These are phyloP conservation scores for Hippophae rhamnoides DNA, from an alignment of 306 rosid species.

Conservation along the genomic window DNA sequence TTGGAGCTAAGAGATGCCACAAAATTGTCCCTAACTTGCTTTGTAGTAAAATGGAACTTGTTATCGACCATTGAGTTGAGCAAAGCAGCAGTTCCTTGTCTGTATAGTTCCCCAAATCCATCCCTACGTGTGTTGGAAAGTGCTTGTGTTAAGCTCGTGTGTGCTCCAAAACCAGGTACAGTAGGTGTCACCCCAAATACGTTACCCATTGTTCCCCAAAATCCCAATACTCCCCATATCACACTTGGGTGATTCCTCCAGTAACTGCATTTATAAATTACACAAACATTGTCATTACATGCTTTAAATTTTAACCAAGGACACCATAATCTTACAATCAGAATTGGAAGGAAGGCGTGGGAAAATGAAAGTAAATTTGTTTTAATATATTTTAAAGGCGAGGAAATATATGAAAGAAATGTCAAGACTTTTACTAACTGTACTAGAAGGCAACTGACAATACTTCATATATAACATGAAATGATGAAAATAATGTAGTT, in stretches of 20 bases:
- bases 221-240: conserved; percentile 79
- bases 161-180: conserved; percentile 50
- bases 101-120: conserved; percentile 60
- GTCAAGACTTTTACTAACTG: too few species aligned
- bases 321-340: too few species aligned
- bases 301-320: too few species aligned
- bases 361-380: too few species aligned
- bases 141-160: conserved; percentile 54
- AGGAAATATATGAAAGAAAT: too few species aligned
- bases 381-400: too few species aligned
- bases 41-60: conserved; percentile 62
- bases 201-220: conserved; percentile 83
- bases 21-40: conserved; percentile 62
- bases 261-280: conserved; percentile 38
- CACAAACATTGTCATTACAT: too few species aligned
- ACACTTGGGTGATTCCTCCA: conserved; percentile 76
- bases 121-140: conserved; percentile 74
- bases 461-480: background rate
- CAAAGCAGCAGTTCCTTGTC: conserved; percentile 79
- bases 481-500: background rate
- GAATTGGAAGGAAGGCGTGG: too few species aligned
- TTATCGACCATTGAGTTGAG: conserved; percentile 72
- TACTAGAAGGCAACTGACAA: too few species aligned
- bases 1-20: conserved; percentile 47
- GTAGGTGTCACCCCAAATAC: conserved; percentile 43